Conservation (phyloP, 75 land plant genomes). For the Picea sitchensis region DNA sequence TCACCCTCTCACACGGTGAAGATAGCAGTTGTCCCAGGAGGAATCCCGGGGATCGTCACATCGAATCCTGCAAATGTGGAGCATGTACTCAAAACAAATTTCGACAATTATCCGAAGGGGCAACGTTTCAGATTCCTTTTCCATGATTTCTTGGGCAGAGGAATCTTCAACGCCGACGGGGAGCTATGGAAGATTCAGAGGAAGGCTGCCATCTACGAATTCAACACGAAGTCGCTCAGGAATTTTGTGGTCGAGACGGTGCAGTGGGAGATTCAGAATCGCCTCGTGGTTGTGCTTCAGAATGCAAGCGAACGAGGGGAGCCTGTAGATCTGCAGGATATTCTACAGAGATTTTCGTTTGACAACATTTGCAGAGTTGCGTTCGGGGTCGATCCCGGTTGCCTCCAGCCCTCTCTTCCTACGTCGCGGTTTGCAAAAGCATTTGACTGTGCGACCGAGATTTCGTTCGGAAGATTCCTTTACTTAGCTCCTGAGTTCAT, state of each 20-base stretch:
- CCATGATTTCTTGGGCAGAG: conserved; percentile 23
- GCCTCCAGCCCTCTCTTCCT: too few relatives aligned
- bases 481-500: too few relatives aligned
- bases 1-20: background rate
- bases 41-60: background rate
- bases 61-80: conserved; percentile 31
- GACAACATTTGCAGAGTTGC: too few relatives aligned
- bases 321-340: too few relatives aligned
- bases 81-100: conserved; percentile 27
- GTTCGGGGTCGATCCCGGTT: too few relatives aligned
- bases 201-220: conserved; percentile 22
- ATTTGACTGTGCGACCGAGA: too few relatives aligned
- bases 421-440: too few relatives aligned
- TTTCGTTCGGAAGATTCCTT: too few relatives aligned
- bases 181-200: conserved; percentile 29
- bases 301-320: background rate
- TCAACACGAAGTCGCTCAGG: conserved; percentile 17
- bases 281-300: conserved; percentile 17
- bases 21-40: background rate
- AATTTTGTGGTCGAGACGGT: conserved; percentile 22
- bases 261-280: conserved; percentile 12
- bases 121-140: background rate
- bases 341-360: too few relatives aligned
- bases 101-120: conserved; percentile 28
- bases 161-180: conserved; percentile 30